phyloP scores from a whole-genome alignment of 1,139 yeast genomes.

The Groenewaldozyma sp. region DNA sequence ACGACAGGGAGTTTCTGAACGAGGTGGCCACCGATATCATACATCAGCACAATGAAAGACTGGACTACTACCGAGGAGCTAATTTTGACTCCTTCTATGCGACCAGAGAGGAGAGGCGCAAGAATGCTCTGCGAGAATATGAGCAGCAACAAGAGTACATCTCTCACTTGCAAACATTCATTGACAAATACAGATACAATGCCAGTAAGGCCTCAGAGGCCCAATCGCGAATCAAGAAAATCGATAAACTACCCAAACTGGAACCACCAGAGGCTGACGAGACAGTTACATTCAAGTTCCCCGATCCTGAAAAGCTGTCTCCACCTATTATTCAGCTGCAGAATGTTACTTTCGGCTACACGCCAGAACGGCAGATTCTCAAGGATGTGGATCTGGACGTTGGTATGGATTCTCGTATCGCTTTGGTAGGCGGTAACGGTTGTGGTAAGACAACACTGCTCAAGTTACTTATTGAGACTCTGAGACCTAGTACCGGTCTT shows the following conservation, averaged over 20 bases:
- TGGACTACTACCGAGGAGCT: slow-evolving; percentile 92
- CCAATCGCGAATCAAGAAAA: slow-evolving; percentile 90
- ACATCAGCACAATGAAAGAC: slow-evolving; percentile 93
- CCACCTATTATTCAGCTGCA: slow-evolving; percentile 91
- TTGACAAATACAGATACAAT: slow-evolving; percentile 92
- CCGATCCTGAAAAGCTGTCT: slow-evolving; percentile 86
- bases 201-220: slow-evolving; percentile 98
- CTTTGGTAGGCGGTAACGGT: slow-evolving; percentile 97
- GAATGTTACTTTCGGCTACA: slow-evolving; percentile 80
- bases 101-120: slow-evolving; percentile 90
- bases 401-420: slow-evolving; percentile 89
- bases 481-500: slow-evolving; percentile 63
- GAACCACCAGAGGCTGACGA: slow-evolving; percentile 96
- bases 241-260: slow-evolving; percentile 84
- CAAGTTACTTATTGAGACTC: slow-evolving; percentile 71
- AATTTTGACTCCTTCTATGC: slow-evolving; percentile 88
- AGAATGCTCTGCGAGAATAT: slow-evolving; percentile 87
- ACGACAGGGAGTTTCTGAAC: slow-evolving; percentile 91
- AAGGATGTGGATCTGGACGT: slow-evolving; percentile 80
- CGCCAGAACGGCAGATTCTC: slow-evolving; percentile 50
- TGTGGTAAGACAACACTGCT: slow-evolving; percentile 95
- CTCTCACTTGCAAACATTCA: slow-evolving; percentile 84
- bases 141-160: slow-evolving; percentile 96
- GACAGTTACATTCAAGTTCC: slow-evolving; percentile 76
- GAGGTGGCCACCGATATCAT: slow-evolving; percentile 98